Evolutionary conservation across 176 grass and related monocot species (phyloP), one percentile per base, ranked within the genome.

Genomic region (Triticum turgidum): DNA sequence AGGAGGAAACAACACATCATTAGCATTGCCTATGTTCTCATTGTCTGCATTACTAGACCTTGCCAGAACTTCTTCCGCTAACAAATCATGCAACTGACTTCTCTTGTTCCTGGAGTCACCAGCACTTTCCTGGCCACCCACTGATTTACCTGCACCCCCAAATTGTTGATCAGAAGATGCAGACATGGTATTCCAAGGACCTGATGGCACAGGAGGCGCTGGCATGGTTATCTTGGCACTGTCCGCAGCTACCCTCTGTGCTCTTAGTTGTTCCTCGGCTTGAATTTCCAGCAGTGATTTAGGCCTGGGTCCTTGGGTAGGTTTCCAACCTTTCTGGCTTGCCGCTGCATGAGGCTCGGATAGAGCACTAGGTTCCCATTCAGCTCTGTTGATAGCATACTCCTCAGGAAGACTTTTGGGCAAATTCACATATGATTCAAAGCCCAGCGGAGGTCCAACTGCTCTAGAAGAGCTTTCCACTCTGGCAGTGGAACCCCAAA

Each of bases 261-360:
- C 87, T 51, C 85, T 77, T 73, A 89, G n/a, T 71, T 95, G 90
- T 88, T 99, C 97, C 90, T 99, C 97, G 73, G 88, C 92, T 84
- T 99, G 94, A 84, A 99, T 99, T 89, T 99, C 94, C 62, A 94
- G 88, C 32, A 99, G 74, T 69, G 97, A 97, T 85, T 99, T 99
- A 41, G 97, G 90, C 35, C 94, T 94, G n/a, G 86, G 61, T 24
- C 90, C 94, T 29, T 91, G 84, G 38, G 94, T 89, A 78, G 92
- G 80, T 90, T 97, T 99, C 97, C 97, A 99, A 29, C 78, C 90
- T 30, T 82, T 76, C 18, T 91, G 81, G 80, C 54, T 85, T 69
- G 90, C 84, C 3, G 20, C 56, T 18, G 82, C 66, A 82, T 86
- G 89, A 72, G 73, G 51, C 82, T 92, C 89, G 76, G 77, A 86